Conservation (phyloP, 805 yeast species). For the Isabelozyma rhagii region DNA sequence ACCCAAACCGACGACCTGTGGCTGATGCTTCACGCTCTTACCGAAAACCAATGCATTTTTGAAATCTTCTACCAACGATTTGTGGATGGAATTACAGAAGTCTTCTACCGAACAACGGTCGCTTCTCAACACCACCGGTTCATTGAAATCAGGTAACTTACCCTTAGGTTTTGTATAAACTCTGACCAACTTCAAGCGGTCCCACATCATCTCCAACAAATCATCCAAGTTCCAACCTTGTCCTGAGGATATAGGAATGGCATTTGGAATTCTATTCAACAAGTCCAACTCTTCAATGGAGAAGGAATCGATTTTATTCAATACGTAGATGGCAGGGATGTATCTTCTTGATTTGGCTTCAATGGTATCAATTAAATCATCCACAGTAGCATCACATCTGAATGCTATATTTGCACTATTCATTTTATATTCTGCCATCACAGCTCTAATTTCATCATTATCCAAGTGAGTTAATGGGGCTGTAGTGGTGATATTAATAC, state of each 20-base stretch:
- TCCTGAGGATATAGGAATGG: slow-evolving; percentile 95
- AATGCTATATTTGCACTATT: slow-evolving; percentile 95
- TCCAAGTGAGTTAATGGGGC: slow-evolving; percentile 90
- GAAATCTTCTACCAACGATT: slow-evolving; percentile 89
- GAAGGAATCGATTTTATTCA: slow-evolving; percentile 94
- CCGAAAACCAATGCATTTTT: slow-evolving; percentile 93
- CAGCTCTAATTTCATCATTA: slow-evolving; percentile 91
- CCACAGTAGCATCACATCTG: slow-evolving; percentile 97
- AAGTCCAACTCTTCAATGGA: slow-evolving; percentile 91
- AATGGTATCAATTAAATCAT: slow-evolving; percentile 89
- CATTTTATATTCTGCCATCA: slow-evolving; percentile 91
- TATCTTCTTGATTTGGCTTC: slow-evolving; percentile 90
- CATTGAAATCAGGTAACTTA: slow-evolving; percentile 84
- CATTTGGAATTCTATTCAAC: slow-evolving; percentile 89
- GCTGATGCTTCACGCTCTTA: slow-evolving; percentile 93
- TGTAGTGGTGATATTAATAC: slow-evolving; percentile 88
- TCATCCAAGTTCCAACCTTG: slow-evolving; percentile 97
- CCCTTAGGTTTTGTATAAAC: slow-evolving; percentile 98
- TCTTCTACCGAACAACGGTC: slow-evolving; percentile 87
- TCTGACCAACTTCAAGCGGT: slow-evolving; percentile 80
- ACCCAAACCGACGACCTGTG: slow-evolving; percentile 87
- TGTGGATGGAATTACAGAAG: slow-evolving; percentile 95
- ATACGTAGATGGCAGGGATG: slow-evolving; percentile 91
- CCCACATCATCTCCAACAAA: slow-evolving; percentile 94
- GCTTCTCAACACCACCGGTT: slow-evolving; percentile 88